These are phyloP conservation scores for Saccharomycopsis sp. DNA, from an alignment of 805 yeast genomes.

Conservation along the genomic window DNA sequence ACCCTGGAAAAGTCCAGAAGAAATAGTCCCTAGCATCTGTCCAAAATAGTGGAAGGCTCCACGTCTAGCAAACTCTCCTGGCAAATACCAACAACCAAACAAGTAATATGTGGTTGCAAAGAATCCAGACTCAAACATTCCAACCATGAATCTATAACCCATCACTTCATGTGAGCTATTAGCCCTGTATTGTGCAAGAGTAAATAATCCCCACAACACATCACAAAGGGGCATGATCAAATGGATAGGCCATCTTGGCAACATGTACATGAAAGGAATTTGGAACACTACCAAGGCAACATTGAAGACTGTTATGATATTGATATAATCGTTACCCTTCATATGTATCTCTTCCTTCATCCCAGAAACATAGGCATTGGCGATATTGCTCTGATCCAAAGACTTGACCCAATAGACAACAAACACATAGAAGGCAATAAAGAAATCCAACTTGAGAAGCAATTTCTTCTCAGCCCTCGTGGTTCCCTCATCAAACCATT, in stretches of 20 bases:
- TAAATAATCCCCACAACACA: slow-evolving; percentile 60
- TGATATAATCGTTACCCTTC: slow-evolving; percentile 56
- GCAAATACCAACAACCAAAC: slow-evolving; percentile 52
- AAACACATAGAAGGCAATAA: slow-evolving; percentile 50
- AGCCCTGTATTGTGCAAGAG: slow-evolving; percentile 48
- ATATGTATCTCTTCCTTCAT: slow-evolving; percentile 50
- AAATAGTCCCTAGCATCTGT: slow-evolving; percentile 54
- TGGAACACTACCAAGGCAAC: slow-evolving; percentile 57
- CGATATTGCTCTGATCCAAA: slow-evolving; percentile 53
- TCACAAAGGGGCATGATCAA: slow-evolving; percentile 50
- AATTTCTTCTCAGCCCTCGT: slow-evolving; percentile 41
- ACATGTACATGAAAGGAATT: slow-evolving; percentile 52
- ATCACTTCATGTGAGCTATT: slow-evolving; percentile 45
- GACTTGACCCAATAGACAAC: slow-evolving; percentile 65
- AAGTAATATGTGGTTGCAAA: slow-evolving; percentile 57
- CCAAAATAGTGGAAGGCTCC: slow-evolving; percentile 59
- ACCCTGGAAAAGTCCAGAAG: slow-evolving; percentile 58
- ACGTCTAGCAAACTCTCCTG: slow-evolving; percentile 53
- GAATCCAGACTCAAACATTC: slow-evolving; percentile 63
- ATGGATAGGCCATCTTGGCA: slow-evolving; percentile 51
- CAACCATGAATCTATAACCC: slow-evolving; percentile 60
- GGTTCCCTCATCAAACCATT: slow-evolving; percentile 33
- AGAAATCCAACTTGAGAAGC: slow-evolving; percentile 47
- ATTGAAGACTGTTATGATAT: slow-evolving; percentile 51
- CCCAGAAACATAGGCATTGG: slow-evolving; percentile 62